phyloP scores from a whole-genome alignment of 352 stramenopile species.

The Phytophthora chlamydospora region DNA sequence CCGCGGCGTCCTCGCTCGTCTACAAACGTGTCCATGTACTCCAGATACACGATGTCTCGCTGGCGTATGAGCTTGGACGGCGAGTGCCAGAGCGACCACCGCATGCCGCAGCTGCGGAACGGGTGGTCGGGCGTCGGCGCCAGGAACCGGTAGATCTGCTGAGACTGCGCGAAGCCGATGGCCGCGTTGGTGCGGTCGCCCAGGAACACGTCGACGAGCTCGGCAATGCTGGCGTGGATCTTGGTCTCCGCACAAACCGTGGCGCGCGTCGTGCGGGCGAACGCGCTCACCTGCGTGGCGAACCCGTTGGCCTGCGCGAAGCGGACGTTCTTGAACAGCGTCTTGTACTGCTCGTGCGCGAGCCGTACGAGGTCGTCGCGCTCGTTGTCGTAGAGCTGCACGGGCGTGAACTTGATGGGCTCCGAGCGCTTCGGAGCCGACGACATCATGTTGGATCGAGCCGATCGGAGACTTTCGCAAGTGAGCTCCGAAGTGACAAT shows the following conservation, averaged over 20 bases:
- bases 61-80: constrained; percentile 64
- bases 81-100: constrained; percentile 71
- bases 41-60: constrained; percentile 66
- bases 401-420: constrained; percentile 43
- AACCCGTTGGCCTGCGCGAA: constrained; percentile 47
- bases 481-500: constrained; percentile 24
- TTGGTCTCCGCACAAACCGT: constrained; percentile 51
- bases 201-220: constrained; percentile 68
- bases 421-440: constrained; percentile 21
- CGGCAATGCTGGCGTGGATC: constrained; percentile 56
- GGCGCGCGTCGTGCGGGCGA: constrained; percentile 56
- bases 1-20: constrained; percentile 57
- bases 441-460: constrained; percentile 16
- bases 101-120: constrained; percentile 58
- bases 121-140: constrained; percentile 49
- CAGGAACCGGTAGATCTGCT: constrained; percentile 62
- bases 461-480: neutral
- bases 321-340: constrained; percentile 52
- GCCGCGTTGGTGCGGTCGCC: constrained; percentile 63
- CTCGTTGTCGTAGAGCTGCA: constrained; percentile 43
- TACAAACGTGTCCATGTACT: constrained; percentile 74
- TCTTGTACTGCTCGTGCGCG: constrained; percentile 40
- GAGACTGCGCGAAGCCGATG: constrained; percentile 67
- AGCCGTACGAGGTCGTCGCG: constrained; percentile 42
- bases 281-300: constrained; percentile 56